phyloP scores from a whole-genome alignment of 371 early-diverging fungal species.

The Actinomortierella ambigua region DNA sequence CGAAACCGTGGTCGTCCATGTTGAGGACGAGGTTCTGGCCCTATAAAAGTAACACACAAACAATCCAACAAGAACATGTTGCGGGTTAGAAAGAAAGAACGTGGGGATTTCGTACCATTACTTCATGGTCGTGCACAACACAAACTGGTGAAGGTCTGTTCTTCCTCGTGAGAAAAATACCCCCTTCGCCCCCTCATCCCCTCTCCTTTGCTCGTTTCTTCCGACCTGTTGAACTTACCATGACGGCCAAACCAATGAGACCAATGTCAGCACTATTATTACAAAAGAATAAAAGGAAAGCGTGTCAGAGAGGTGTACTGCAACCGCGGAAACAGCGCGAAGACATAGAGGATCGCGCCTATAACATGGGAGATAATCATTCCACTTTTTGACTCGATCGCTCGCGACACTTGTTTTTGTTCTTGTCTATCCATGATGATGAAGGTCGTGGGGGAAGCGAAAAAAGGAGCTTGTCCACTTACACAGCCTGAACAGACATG shows the following conservation, averaged over 20 bases:
- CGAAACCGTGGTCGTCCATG: constrained; percentile 97
- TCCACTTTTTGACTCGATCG: too few species aligned
- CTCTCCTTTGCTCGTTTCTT: not conserved
- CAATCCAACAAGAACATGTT: not conserved
- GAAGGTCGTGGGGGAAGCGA: too few species aligned
- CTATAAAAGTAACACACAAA: constrained; percentile 50
- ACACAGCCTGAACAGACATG: too few species aligned
- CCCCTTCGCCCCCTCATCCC: too few species aligned
- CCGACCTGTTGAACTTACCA: constrained; percentile 73
- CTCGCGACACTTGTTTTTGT: too few species aligned
- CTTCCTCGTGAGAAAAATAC: too few species aligned
- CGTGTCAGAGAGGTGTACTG: not conserved
- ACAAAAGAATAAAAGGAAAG: not conserved
- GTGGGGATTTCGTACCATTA: constrained; percentile 9
- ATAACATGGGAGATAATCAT: too few species aligned
- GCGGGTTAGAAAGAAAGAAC: not conserved
- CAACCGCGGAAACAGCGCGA: too few species aligned
- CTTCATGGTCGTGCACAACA: too few species aligned
- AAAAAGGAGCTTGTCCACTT: too few species aligned
- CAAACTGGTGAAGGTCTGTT: not conserved
- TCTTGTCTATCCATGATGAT: too few species aligned
- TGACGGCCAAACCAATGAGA: constrained; percentile 99
- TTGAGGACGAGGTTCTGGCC: constrained; percentile 99
- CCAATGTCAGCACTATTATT: constrained; percentile 94
- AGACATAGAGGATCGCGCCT: too few species aligned